Conservation (phyloP, 192 early-diverging fungal genomes). For the Anaeromyces robustus region DNA sequence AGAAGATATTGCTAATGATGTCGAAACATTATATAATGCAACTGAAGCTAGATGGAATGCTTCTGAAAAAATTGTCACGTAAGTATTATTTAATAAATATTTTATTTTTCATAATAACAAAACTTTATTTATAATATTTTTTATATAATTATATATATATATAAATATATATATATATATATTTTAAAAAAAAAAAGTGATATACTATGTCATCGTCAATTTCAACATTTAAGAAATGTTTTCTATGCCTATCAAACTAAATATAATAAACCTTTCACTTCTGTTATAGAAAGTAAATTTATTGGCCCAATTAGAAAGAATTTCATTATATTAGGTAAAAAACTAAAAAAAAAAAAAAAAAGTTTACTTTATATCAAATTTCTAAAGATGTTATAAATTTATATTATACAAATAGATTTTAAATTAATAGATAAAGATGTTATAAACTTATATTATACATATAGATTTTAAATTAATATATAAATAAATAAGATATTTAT, state of each 20-base stretch:
- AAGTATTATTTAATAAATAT: background rate
- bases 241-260: background rate
- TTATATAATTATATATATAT: too few relatives aligned
- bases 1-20: background rate
- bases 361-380: too few relatives aligned
- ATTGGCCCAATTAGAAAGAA: background rate
- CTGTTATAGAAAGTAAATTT: background rate
- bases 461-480: too few relatives aligned
- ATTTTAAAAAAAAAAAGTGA: background rate
- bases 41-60: background rate
- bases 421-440: too few relatives aligned
- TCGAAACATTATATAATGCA: background rate
- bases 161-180: too few relatives aligned
- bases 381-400: too few relatives aligned
- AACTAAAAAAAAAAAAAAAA: too few relatives aligned
- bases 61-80: background rate
- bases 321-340: background rate
- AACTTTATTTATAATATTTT: too few relatives aligned
- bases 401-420: too few relatives aligned
- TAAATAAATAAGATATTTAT: too few relatives aligned
- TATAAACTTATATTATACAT: too few relatives aligned
- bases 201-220: background rate
- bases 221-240: background rate
- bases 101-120: too few relatives aligned
- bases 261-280: background rate